Evolutionary conservation across 2,329 filamentous ascomycete species (phyloP).

Genomic region (Ophiocordyceps robertsii): DNA sequence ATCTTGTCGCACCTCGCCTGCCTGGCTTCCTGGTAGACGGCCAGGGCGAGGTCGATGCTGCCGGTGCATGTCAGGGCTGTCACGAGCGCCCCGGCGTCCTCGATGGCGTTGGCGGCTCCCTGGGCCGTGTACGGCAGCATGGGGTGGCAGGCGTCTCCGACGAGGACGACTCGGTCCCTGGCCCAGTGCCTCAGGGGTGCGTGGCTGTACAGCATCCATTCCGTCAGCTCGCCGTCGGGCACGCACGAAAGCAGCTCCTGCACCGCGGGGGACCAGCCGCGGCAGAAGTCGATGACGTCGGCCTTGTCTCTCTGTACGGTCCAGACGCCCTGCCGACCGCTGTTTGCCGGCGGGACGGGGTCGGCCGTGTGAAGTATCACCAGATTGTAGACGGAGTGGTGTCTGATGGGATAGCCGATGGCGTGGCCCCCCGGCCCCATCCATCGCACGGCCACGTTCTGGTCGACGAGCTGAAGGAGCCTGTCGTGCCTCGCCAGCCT

Average conservation of each 20-base stretch:
- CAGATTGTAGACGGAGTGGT: slow-evolving; percentile 53
- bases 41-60: slow-evolving; percentile 7
- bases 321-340: slow-evolving; percentile 47
- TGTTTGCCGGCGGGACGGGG: neutral
- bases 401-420: slow-evolving; percentile 52
- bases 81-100: slow-evolving; percentile 48
- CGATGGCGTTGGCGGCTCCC: slow-evolving; percentile 55
- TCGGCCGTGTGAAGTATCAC: slow-evolving; percentile 42
- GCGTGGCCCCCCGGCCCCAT: slow-evolving; percentile 54
- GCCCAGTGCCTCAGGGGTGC: slow-evolving; percentile 50
- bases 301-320: slow-evolving; percentile 48
- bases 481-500: slow-evolving; percentile 56
- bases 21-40: slow-evolving; percentile 8
- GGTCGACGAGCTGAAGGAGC: slow-evolving; percentile 43
- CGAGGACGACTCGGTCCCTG: slow-evolving; percentile 36
- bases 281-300: slow-evolving; percentile 45
- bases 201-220: slow-evolving; percentile 53
- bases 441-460: slow-evolving; percentile 45
- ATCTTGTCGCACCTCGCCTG: slow-evolving; percentile 9
- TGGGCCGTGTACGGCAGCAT: slow-evolving; percentile 55
- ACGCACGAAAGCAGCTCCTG: slow-evolving; percentile 47
- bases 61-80: slow-evolving; percentile 11
- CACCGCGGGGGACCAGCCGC: slow-evolving; percentile 47
- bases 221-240: slow-evolving; percentile 50
- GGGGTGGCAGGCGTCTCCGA: slow-evolving; percentile 55